phyloP scores from a whole-genome alignment of 371 early-diverging fungal species.

The Mucor saturninus region DNA sequence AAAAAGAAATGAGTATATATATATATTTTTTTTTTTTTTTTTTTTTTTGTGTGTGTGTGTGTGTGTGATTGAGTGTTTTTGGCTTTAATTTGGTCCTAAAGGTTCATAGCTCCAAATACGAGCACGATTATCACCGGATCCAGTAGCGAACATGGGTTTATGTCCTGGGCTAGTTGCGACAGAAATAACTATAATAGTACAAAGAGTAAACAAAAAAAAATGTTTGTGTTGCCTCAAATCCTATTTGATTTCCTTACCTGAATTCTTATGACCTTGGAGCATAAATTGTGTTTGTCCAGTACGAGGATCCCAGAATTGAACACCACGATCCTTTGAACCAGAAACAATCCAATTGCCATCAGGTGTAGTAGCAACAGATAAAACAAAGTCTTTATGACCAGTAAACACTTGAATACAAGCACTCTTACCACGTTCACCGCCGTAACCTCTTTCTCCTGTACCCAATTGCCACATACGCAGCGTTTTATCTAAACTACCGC shows the following conservation, averaged over 20 bases:
- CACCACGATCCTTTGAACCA: constrained; percentile 94
- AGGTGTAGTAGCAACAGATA: constrained; percentile 93
- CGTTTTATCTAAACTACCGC: constrained; percentile 96
- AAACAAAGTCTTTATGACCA: constrained; percentile 93
- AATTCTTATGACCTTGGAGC: constrained; percentile 98
- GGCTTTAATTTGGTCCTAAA: constrained; percentile 24
- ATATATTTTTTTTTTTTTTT: background rate
- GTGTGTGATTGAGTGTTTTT: background rate
- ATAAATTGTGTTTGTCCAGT: constrained; percentile 84
- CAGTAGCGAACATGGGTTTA: constrained; percentile 90
- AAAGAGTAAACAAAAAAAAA: background rate
- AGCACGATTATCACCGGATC: constrained; percentile 93
- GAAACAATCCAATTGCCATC: constrained; percentile 93
- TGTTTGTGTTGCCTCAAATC: background rate
- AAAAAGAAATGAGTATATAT: background rate
- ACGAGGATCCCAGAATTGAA: constrained; percentile 94
- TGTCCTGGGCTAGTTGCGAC: constrained; percentile 85
- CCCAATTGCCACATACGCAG: constrained; percentile 92
- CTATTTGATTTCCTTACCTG: constrained; percentile 57
- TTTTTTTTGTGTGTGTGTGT: background rate
- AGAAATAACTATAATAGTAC: constrained; percentile 75
- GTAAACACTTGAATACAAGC: constrained; percentile 63
- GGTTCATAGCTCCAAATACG: constrained; percentile 88
- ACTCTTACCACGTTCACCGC: constrained; percentile 36
- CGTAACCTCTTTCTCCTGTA: constrained; percentile 39